phyloP scores from a whole-genome alignment of 2,329 filamentous ascomycete species.

The Ramichloridium luteum region DNA sequence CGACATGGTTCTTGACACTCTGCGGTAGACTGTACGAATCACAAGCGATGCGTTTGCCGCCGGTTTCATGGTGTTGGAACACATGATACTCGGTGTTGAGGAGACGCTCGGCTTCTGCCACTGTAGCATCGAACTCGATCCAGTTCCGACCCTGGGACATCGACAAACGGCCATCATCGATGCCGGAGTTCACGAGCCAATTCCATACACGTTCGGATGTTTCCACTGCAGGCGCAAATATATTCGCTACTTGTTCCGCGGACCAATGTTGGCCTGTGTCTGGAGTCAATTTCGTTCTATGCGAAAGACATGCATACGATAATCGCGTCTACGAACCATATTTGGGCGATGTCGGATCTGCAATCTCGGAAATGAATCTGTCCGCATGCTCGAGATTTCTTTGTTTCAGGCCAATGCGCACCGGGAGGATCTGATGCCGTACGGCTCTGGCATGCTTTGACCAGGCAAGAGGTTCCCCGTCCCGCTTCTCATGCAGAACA shows the following conservation, averaged over 20 bases:
- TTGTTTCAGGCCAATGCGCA: slow-evolving; percentile 20
- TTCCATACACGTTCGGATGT: slow-evolving; percentile 13
- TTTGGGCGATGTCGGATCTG: slow-evolving; percentile 18
- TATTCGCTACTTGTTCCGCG: slow-evolving; percentile 16
- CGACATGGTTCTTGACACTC: slow-evolving; percentile 16
- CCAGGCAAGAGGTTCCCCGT: slow-evolving; percentile 13
- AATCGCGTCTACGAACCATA: slow-evolving; percentile 7
- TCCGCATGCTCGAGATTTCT: slow-evolving; percentile 15
- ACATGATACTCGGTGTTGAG: slow-evolving; percentile 29
- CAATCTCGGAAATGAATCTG: slow-evolving; percentile 17
- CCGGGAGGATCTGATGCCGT: slow-evolving; percentile 12
- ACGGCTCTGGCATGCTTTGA: slow-evolving; percentile 12
- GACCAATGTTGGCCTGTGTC: slow-evolving; percentile 22
- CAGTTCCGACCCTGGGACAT: slow-evolving; percentile 22
- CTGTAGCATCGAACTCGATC: slow-evolving; percentile 29
- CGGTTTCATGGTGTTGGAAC: slow-evolving; percentile 25
- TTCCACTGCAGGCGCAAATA: slow-evolving; percentile 19
- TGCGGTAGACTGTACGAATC: slow-evolving; percentile 24
- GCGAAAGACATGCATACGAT: slow-evolving; percentile 5
- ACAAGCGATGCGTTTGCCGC: slow-evolving; percentile 25
- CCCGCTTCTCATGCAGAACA: slow-evolving; percentile 22
- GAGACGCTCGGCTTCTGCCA: slow-evolving; percentile 26
- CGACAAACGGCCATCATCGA: slow-evolving; percentile 8
- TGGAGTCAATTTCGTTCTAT: background rate
- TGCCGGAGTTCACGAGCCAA: slow-evolving; percentile 18